Evolutionary conservation across 495 filamentous ascomycete genomes (phyloP), one percentile per base, ranked within the genome.

Genomic region (Tuber umbilicatum): DNA sequence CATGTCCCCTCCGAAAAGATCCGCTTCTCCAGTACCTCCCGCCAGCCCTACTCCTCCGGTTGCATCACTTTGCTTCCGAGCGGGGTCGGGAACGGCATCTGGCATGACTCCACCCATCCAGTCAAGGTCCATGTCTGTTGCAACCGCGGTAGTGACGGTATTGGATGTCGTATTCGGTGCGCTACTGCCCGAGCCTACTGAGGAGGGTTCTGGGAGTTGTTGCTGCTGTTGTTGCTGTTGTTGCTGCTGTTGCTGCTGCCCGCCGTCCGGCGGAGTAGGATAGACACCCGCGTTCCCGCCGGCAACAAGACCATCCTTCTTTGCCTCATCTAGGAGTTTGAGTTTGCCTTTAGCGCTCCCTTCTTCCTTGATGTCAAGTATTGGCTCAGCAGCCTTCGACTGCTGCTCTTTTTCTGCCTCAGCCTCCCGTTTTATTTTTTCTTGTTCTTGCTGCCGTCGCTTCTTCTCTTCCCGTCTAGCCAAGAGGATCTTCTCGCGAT

Each of bases 1-100:
- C 79, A 81, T 79, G 42, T 76, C 76, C 2, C 75, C 80, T 21
- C 80, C 78, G 73, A 82, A 82, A 31, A 82, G 55, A 70, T 80
- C 80, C 1, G 80, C 72, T 31, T 80, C 78, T 23, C 74, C 76
- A 35, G 73, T 55, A 12, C 69, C 75, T 19, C 71, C 55, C 14
- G 77, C 77, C 0, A 78, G 71, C 16, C 71, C 77, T 3, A 76
- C 79, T 14, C 77, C 75, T n/a, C 72, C 75, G 40, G 23, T 70
- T 27, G 70, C 74, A 70, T 80, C 78, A 27, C 75, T 81, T 41
- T 77, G 73, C 70, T 82, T 82, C 71, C 72, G 37, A 7, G 70
- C 75, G 38, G 68, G 73, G 6, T 77, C 76, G 4, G 73, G 55
- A 19, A 73, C 73, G 16, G 60, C 50, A 21, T 79, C 70, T 27